A percentile compares a stretch with the other conserved stretches of the same genome.
Conservation (phyloP, 108 stramenopile genomes). For the Cafeteria roenbergensis region DNA sequence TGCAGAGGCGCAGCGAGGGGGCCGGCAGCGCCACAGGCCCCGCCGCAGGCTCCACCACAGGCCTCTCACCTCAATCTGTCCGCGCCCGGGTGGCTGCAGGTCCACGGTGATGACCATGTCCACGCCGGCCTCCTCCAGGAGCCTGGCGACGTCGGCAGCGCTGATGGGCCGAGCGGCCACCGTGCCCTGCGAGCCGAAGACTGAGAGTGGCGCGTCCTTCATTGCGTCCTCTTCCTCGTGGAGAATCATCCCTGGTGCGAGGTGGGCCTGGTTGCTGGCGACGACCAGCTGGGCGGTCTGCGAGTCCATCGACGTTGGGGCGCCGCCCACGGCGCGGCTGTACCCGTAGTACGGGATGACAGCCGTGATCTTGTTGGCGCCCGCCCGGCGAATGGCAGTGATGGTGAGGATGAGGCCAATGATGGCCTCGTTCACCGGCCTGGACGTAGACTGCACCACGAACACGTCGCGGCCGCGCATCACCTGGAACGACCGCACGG, state of each 20-base stretch:
- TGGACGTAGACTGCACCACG: conserved; percentile 24
- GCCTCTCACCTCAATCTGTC: conserved; percentile 23
- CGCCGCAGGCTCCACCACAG: too few species aligned
- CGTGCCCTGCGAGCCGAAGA: too few species aligned
- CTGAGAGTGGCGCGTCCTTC: too few species aligned
- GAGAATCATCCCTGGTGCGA: too few species aligned
- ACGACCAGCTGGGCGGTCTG: background rate
- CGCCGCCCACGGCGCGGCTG: background rate
- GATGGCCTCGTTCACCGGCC: conserved; percentile 26
- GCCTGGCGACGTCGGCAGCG: conserved; percentile 20
- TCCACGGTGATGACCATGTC: conserved; percentile 24
- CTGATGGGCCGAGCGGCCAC: too few species aligned
- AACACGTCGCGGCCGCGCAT: conserved; percentile 26
- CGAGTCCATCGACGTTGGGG: background rate
- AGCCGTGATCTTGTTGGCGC: conserved; percentile 44
- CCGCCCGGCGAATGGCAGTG: conserved; percentile 6
- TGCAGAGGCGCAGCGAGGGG: too few species aligned
- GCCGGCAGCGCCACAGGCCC: too few species aligned
- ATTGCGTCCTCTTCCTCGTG: too few species aligned
- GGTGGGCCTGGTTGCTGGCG: conserved; percentile 10
- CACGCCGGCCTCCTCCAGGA: conserved; percentile 23
- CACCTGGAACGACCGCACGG: conserved; percentile 2
- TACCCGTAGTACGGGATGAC: conserved; percentile 72
- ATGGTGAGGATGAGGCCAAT: conserved; percentile 29
- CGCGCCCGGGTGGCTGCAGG: conserved; percentile 25